A percentile compares a stretch with the other conserved stretches of the same genome.
phyloP scores from a whole-genome alignment of 2,329 filamentous ascomycete species.

The Calycina herbarum region DNA sequence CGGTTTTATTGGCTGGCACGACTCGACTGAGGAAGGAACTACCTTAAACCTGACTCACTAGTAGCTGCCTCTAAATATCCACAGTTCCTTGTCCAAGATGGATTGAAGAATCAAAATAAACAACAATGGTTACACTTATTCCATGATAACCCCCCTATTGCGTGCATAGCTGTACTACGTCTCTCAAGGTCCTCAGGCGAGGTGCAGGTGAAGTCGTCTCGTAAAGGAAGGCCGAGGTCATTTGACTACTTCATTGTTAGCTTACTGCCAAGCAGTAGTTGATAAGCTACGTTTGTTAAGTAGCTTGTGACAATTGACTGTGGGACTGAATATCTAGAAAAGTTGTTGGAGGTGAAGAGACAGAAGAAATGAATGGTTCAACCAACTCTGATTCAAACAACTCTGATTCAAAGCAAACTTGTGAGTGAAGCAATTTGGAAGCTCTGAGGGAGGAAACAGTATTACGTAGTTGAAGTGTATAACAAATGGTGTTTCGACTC shows the following conservation, averaged over 20 bases:
- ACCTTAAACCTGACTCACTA: not conserved
- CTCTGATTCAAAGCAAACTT: too few species aligned
- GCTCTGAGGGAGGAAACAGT: too few species aligned
- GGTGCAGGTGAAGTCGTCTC: not conserved
- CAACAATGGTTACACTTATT: not conserved
- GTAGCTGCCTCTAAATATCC: not conserved
- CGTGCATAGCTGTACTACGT: not conserved
- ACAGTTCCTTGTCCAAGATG: too few species aligned
- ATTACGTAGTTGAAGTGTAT: too few species aligned
- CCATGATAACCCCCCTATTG: not conserved
- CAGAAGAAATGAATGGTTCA: too few species aligned
- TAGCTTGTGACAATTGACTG: not conserved
- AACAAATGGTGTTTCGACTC: not conserved
- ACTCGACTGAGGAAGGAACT: constrained; percentile 7
- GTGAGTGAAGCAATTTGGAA: too few species aligned
- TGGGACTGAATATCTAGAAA: too few species aligned
- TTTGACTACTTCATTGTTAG: not conserved
- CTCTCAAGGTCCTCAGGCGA: not conserved
- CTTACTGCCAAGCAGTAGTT: not conserved
- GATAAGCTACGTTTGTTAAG: not conserved
- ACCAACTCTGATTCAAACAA: too few species aligned
- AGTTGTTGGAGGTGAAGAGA: too few species aligned
- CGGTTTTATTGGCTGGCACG: not conserved
- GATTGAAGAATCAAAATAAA: not conserved
- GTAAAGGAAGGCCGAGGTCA: not conserved